Base-by-base conservation (phyloP, 2,329 filamentous ascomycete genomes). In the Sclerotiophoma versabilis region DNA sequence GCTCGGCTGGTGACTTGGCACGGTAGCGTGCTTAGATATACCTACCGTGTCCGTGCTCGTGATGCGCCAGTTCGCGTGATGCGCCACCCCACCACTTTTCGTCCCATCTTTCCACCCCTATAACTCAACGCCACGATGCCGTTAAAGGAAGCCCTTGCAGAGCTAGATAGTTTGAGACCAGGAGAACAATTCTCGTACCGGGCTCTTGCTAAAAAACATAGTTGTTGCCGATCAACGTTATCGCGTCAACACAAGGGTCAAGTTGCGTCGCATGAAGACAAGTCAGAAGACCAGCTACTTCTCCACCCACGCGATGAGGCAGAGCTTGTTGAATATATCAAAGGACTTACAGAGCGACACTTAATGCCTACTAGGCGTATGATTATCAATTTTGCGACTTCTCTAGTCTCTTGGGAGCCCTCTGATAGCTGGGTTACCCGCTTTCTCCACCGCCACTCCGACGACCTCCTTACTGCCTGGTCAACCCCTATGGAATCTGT, bases 381-480 rank as follows among this genome's bases (percentile, higher is more conserved):
- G 19, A 12, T 37, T 8, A 37, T 20, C 10, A 22, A 37, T 37
- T 37, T 37, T 12, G 12, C 15, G 10, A 20, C 34, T 10, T 17
- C 34, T 20, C 17, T 38, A 5, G 12, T n/a, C n/a, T 7, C 10
- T 10, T 20, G 25, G 15, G 38, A 41, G 25, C 38, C 38, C 33
- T 25, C 29, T 14, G 10, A 58, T 15, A 42, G 39, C 38, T 58
- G 47, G 47, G 50, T 59, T 43, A 51, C 46, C 2, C 42, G 46
- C 47, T 59, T 59, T 22, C 50, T 59, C 37, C 37, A 52, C 25
- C 20, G 37, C 20, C 19, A 55, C 37, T 19, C 14, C n/a, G 48
- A 44, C 26, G 26, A 42, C 29, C 54, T 57, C 36, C 49, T 53
- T 34, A 50, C 38, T 2, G 26, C 34, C 20, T 58, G 38, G 45